phyloP scores from a whole-genome alignment of 1,139 yeast species.

The Candida dubliniensis region DNA sequence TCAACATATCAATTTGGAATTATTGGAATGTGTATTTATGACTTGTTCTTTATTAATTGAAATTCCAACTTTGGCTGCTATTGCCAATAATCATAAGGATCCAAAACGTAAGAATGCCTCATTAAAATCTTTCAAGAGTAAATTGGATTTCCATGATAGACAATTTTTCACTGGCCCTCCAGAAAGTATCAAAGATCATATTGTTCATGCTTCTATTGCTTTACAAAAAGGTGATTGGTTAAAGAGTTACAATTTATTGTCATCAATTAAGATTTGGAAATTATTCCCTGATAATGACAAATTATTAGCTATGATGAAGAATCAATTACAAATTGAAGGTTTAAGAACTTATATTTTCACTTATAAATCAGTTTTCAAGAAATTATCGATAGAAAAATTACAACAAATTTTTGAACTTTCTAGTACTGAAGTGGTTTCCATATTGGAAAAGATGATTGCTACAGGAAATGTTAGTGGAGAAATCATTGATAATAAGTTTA shows the following conservation, averaged over 20 bases:
- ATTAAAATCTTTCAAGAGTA: slow-evolving; percentile 85
- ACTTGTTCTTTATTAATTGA: slow-evolving; percentile 89
- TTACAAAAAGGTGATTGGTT: slow-evolving; percentile 92
- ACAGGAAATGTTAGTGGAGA: slow-evolving; percentile 68
- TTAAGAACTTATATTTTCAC: slow-evolving; percentile 87
- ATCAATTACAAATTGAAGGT: slow-evolving; percentile 85
- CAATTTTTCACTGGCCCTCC: slow-evolving; percentile 98
- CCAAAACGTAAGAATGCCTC: slow-evolving; percentile 59
- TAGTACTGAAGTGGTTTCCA: slow-evolving; percentile 54
- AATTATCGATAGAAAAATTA: slow-evolving; percentile 69
- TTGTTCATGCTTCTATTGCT: slow-evolving; percentile 89
- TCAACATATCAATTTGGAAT: slow-evolving; percentile 95
- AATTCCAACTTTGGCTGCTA: slow-evolving; percentile 72
- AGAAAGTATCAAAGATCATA: slow-evolving; percentile 91
- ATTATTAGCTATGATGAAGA: slow-evolving; percentile 68
- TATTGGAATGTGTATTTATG: slow-evolving; percentile 90
- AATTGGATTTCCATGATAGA: slow-evolving; percentile 90
- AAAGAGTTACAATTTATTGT: slow-evolving; percentile 68
- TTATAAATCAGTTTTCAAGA: slow-evolving; percentile 73
- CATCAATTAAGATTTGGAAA: slow-evolving; percentile 84
- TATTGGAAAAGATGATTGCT: slow-evolving; percentile 74
- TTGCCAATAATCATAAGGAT: slow-evolving; percentile 45
- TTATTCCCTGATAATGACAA: slow-evolving; percentile 69
- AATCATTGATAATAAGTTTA: slow-evolving; percentile 56
- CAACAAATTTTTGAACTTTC: slow-evolving; percentile 66